Conservation (phyloP, 2,329 filamentous ascomycete genomes). For the Plectosphaerella plurivora region DNA sequence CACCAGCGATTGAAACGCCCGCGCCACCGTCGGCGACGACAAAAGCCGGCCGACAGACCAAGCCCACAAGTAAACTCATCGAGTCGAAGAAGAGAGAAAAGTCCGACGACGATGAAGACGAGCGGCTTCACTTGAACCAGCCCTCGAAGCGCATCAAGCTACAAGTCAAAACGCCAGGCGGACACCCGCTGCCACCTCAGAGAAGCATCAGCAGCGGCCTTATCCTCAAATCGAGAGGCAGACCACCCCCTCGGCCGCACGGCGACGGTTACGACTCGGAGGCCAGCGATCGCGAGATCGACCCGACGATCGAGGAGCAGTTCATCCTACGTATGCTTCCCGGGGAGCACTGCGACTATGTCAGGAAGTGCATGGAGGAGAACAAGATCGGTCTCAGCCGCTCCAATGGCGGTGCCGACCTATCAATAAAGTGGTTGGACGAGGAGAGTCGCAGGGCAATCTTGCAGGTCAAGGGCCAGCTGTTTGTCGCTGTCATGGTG, state of each 20-base stretch:
- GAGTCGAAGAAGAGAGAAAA: slow-evolving; percentile 59
- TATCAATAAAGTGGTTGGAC: slow-evolving; percentile 77
- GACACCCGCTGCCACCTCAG: slow-evolving; percentile 17
- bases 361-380: slow-evolving; percentile 71
- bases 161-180: slow-evolving; percentile 23
- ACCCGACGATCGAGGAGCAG: slow-evolving; percentile 85
- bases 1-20: slow-evolving; percentile 21
- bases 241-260: slow-evolving; percentile 61
- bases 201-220: slow-evolving; percentile 20
- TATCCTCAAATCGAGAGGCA: slow-evolving; percentile 61
- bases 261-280: slow-evolving; percentile 97
- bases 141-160: slow-evolving; percentile 52
- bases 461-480: slow-evolving; percentile 62
- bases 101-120: slow-evolving; percentile 48
- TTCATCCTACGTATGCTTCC: slow-evolving; percentile 86
- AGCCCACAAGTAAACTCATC: slow-evolving; percentile 53
- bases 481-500: slow-evolving; percentile 74
- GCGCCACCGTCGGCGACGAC: slow-evolving; percentile 38
- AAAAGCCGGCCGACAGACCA: slow-evolving; percentile 56
- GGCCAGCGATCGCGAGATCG: slow-evolving; percentile 81
- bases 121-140: slow-evolving; percentile 27
- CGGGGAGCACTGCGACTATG: slow-evolving; percentile 79
- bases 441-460: slow-evolving; percentile 68
- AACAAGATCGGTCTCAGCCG: slow-evolving; percentile 67
- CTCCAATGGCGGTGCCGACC: slow-evolving; percentile 66